Percentiles rank a stretch among this genome's conserved stretches.
These are phyloP conservation scores for Saccharomycopsis oosterbeekiorum DNA, from an alignment of 805 yeast genomes.

Conservation along the genomic window DNA sequence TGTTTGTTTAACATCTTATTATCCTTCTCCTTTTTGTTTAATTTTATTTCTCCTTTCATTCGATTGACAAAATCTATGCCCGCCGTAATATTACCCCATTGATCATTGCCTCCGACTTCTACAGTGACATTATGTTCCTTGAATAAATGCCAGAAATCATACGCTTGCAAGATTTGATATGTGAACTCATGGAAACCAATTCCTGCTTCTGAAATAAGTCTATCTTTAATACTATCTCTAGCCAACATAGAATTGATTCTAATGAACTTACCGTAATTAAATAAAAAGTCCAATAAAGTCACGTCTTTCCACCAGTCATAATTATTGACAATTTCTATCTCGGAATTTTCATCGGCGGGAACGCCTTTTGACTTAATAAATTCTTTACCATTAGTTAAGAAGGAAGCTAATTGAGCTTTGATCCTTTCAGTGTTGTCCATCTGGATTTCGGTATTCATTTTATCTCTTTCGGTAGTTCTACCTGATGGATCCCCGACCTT, in stretches of 20 bases:
- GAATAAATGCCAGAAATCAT: conserved; percentile 79
- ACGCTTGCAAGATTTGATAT: conserved; percentile 88
- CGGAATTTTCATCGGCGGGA: conserved; percentile 30
- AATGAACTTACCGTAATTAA: conserved; percentile 65
- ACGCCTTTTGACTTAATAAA: conserved; percentile 47
- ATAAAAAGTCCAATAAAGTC: conserved; percentile 66
- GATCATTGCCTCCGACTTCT: conserved; percentile 95
- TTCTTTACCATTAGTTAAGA: conserved; percentile 50
- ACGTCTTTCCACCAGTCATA: conserved; percentile 79
- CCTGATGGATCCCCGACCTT: conserved; percentile 97
- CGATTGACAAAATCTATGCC: conserved; percentile 82
- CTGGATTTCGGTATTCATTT: conserved; percentile 44
- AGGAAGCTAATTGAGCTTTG: conserved; percentile 46
- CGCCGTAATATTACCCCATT: conserved; percentile 97
- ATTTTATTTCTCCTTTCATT: conserved; percentile 26
- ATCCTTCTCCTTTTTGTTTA: conserved; percentile 8
- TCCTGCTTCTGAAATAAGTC: conserved; percentile 62
- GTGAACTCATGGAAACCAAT: conserved; percentile 91
- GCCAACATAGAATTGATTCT: conserved; percentile 81
- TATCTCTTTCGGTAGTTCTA: conserved; percentile 60
- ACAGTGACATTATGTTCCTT: conserved; percentile 46
- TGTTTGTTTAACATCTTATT: conserved; percentile 22
- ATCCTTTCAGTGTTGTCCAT: conserved; percentile 49
- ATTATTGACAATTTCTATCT: conserved; percentile 47
- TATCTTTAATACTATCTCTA: conserved; percentile 73